A percentile compares a stretch with the other conserved stretches of the same genome.
Evolutionary conservation across 306 rosid genomes (phyloP).

Genomic region (Inga leiocalycina): DNA sequence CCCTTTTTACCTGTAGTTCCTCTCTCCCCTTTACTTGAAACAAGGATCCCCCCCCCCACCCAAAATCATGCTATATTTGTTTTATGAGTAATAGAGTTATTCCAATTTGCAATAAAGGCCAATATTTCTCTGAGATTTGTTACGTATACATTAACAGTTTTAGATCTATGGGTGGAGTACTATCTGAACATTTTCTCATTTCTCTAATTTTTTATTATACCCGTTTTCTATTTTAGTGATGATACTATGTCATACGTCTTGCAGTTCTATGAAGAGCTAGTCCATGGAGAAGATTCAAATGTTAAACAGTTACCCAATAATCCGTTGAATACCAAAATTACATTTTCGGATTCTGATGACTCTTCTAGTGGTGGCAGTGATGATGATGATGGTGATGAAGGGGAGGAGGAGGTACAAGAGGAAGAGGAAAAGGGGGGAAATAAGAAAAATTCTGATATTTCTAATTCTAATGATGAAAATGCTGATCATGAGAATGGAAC

Average conservation of each 20-base stretch:
- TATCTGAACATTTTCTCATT: not conserved
- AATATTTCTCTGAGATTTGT: not conserved
- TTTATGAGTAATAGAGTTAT: not conserved
- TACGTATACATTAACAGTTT: not conserved
- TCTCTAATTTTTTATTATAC: not conserved
- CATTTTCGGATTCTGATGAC: slow-evolving; percentile 73
- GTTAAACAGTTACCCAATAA: slow-evolving; percentile 41
- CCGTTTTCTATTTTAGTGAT: not conserved
- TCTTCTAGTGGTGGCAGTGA: slow-evolving; percentile 53
- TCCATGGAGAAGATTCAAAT: slow-evolving; percentile 54
- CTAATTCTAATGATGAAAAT: slow-evolving; percentile 30
- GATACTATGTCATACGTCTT: slow-evolving; percentile 24
- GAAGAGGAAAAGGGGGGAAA: slow-evolving; percentile 44
- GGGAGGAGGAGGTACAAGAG: slow-evolving; percentile 23
- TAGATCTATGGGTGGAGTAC: not conserved
- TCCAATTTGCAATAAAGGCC: not conserved
- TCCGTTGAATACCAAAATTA: slow-evolving; percentile 76
- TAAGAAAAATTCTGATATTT: slow-evolving; percentile 43
- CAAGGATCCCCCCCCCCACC: not conserved
- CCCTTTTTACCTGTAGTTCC: not conserved
- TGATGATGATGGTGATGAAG: slow-evolving; percentile 29
- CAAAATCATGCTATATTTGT: not conserved
- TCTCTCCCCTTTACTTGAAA: not conserved
- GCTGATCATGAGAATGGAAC: slow-evolving; percentile 32
- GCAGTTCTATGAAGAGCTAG: slow-evolving; percentile 84